Base-by-base conservation (phyloP, 352 stramenopile species). In the Salisapilia sapeloensis region DNA sequence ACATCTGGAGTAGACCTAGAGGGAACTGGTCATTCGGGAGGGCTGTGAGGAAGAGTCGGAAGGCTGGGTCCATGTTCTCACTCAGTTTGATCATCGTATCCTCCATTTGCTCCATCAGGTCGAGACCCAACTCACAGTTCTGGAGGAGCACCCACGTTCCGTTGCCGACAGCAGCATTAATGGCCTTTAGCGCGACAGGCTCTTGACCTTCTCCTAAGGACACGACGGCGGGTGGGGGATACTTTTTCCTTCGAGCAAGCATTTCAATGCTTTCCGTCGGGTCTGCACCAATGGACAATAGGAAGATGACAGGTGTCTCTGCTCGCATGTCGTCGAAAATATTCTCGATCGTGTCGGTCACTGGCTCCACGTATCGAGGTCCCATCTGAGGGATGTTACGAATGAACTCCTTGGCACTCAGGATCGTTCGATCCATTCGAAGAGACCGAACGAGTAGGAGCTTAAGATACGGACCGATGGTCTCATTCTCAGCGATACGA, bases 41-140 rank as follows among this genome's bases (percentile, higher is more conserved):
- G 23, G 94, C 93, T 6, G 94, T 99, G 33, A 99, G 84, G 54
- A 98, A 99, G 23, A 98, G 57, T 0, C 94, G 75, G 50, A 98
- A 98, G 46, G 84, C 87, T 2, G 79, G 78, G 40, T 98, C 92
- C 76, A 97, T 96, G 24, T 62, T 92, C 42, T 96, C 87, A 23
- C 70, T 92, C 18, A 98, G 44, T 46, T 97, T 97, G 27, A 92
- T 77, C 48, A 98, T 76, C 40, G 97, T 92, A 29, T 97, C 92
- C 56, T 98, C 94, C 87, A 99, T 96, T 40, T 97, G 84, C 49
- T 97, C 85, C 93, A 99, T 98, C 17, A 98, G 62, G 29, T 95
- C 92, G 26, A 99, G 58, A 10, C 93, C 94, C 11, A 99, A 64
- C 31, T 99, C 93, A 41, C 93, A 98, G 50, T 99, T 98, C 51